A percentile compares a stretch with the other conserved stretches of the same genome.
These are phyloP conservation scores for Rhodotorula sp. DNA, from an alignment of 1,284 basidiomycete species.

Conservation along the genomic window DNA sequence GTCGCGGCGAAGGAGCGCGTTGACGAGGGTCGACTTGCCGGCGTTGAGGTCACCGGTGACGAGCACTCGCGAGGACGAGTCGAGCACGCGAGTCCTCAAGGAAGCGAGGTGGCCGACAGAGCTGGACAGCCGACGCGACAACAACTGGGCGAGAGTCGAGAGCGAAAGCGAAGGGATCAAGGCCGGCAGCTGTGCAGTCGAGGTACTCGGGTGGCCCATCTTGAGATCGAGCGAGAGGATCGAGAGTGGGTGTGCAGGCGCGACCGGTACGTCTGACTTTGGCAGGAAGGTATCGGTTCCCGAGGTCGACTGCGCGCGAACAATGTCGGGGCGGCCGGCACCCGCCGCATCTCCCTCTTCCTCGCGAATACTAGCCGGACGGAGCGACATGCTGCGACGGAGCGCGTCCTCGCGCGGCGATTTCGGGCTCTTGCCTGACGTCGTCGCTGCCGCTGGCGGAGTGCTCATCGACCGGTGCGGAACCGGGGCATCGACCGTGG, in stretches of 20 bases:
- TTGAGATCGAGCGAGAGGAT: slow-evolving; percentile 89
- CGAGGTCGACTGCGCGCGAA: slow-evolving; percentile 2
- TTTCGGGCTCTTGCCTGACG: not conserved
- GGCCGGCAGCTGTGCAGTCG: slow-evolving; percentile 67
- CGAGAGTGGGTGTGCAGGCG: slow-evolving; percentile 46
- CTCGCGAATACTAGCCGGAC: slow-evolving; percentile 4
- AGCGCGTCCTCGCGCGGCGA: slow-evolving; percentile 6
- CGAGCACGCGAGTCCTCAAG: slow-evolving; percentile 80
- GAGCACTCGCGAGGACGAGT: slow-evolving; percentile 92
- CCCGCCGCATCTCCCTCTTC: not conserved
- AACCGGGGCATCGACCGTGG: slow-evolving; percentile 3
- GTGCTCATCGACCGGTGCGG: slow-evolving; percentile 9
- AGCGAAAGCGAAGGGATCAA: slow-evolving; percentile 87
- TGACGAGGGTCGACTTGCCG: slow-evolving; percentile 98
- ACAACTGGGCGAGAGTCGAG: slow-evolving; percentile 87
- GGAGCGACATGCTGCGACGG: slow-evolving; percentile 31
- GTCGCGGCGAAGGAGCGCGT: slow-evolving; percentile 81
- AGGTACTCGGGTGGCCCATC: slow-evolving; percentile 60
- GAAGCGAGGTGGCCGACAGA: slow-evolving; percentile 79
- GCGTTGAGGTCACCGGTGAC: slow-evolving; percentile 99
- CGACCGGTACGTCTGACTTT: slow-evolving; percentile 15
- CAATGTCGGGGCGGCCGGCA: slow-evolving; percentile 21
- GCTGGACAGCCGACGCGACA: slow-evolving; percentile 80
- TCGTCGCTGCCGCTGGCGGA: slow-evolving; percentile 9
- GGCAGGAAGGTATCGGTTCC: not conserved